A percentile compares a stretch with the other conserved stretches of the same genome.
phyloP scores from a whole-genome alignment of 345 rosid species.

The Jatropha curcas region DNA sequence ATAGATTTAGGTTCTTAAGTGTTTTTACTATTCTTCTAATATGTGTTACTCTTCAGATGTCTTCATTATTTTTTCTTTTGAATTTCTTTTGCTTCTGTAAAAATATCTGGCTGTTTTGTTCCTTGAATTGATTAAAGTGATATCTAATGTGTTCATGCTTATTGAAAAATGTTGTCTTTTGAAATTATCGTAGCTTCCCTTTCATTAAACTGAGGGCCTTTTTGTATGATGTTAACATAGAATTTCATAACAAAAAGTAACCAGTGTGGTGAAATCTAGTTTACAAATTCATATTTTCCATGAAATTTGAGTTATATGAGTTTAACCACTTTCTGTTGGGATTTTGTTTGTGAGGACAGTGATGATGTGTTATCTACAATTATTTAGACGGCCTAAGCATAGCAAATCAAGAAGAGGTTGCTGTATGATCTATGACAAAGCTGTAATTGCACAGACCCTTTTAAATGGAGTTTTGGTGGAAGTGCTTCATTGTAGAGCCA shows the following conservation, averaged over 20 bases:
- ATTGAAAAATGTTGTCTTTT: not conserved
- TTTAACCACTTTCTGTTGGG: not conserved
- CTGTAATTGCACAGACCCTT: not conserved
- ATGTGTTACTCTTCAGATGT: not conserved
- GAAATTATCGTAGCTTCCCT: not conserved
- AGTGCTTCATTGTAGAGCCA: not conserved
- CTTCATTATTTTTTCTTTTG: not conserved
- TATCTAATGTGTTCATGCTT: not conserved
- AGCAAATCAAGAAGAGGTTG: not conserved
- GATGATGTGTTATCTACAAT: not conserved
- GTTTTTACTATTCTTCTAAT: constrained; percentile 6
- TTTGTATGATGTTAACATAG: not conserved
- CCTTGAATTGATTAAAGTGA: not conserved
- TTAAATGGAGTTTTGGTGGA: not conserved
- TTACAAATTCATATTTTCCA: no score
- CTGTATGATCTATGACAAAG: not conserved
- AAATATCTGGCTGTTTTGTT: not conserved
- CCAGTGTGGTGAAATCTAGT: no score
- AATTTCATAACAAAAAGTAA: no score
- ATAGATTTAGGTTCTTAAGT: not conserved
- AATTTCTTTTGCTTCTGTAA: not conserved
- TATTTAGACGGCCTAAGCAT: not conserved
- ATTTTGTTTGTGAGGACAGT: not conserved
- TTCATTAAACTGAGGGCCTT: not conserved
- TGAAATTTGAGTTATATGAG: not conserved